Evolutionary conservation across 345 rosid genomes (phyloP), one percentile per base, ranked within the genome.

Genomic region (Heritiera littoralis): DNA sequence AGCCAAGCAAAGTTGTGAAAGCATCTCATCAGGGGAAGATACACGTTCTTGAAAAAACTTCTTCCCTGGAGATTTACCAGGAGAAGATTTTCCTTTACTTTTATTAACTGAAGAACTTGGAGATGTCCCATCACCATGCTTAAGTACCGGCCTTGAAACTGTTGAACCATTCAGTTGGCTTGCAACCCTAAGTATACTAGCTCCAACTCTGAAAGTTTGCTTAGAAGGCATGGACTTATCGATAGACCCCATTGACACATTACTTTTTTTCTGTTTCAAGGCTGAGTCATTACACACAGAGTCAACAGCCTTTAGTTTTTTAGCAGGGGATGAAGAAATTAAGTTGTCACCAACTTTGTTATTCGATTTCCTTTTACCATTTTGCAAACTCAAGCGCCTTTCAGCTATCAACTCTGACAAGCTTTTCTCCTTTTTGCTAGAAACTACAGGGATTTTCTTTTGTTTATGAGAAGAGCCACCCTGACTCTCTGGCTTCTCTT

Each of bases 341-440:
- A 76, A 70, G 79, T 79, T 77, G 15, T 8, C 23, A 55, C 61
- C 79, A 64, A 66, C 73, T 9, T 74, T 86, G 55, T 76, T 79
- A 49, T 70, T 77, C 61, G 84, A 79, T 80, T 15, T 81, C 74
- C 54, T 82, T 66, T 79, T 85, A 72, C 80, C 79, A 76, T 64
- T 85, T 23, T 74, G 61, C 41, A 60, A 14, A 67, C 80, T 81
- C 76, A 69, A 74, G 55, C 79, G 82, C 82, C 73, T 87, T 81
- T 84, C 88, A 69, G 88, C 86, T 79, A 91, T 64, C 65, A 84
- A 81, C 18, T 88, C 93, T 12, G 81, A 87, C 88, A 94, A 85
- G 73, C 91, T 89, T 82, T 87, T 85, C 86, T 93, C 90, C 68
- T 85, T 90, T 85, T 86, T 80, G 67, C 72, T 75, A 2, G 78